Evolutionary conservation across 164 flowering plant species (phyloP).

Genomic region (Piper betle): DNA sequence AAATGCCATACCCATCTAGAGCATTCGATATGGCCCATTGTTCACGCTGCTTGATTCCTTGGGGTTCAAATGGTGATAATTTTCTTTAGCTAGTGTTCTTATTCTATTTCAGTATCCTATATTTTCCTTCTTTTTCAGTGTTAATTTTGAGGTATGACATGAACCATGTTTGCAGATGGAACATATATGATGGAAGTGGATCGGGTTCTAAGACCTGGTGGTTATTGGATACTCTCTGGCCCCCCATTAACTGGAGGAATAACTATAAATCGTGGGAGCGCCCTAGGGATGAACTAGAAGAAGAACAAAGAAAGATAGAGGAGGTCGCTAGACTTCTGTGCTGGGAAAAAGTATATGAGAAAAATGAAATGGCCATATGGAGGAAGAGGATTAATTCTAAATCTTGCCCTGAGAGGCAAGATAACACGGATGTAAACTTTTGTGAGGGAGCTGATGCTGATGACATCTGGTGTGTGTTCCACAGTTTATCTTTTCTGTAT

Average conservation of each 20-base stretch:
- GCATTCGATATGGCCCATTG: constrained; percentile 96
- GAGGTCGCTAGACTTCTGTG: constrained; percentile 59
- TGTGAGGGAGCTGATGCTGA: constrained; percentile 46
- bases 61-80: constrained; percentile 64
- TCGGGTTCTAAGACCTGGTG: constrained; percentile 87
- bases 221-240: constrained; percentile 88
- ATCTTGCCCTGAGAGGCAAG: constrained; percentile 44
- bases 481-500: too few species aligned
- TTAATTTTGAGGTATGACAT: neutral
- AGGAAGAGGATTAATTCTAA: constrained; percentile 46
- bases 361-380: constrained; percentile 72
- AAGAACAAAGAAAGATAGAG: constrained; percentile 65
- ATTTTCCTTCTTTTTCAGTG: neutral
- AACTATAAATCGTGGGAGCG: constrained; percentile 74
- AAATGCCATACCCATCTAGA: constrained; percentile 73
- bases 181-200: constrained; percentile 86
- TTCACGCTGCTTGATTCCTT: constrained; percentile 85
- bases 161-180: constrained; percentile 42
- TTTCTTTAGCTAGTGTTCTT: neutral
- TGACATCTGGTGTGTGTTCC: constrained; percentile 46
- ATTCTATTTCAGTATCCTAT: neutral
- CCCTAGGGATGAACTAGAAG: constrained; percentile 61
- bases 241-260: constrained; percentile 85
- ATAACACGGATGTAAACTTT: constrained; percentile 17
- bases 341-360: constrained; percentile 64